These are phyloP conservation scores for Hansfordia pulvinata DNA, from an alignment of 2,329 filamentous ascomycete species.

Conservation along the genomic window DNA sequence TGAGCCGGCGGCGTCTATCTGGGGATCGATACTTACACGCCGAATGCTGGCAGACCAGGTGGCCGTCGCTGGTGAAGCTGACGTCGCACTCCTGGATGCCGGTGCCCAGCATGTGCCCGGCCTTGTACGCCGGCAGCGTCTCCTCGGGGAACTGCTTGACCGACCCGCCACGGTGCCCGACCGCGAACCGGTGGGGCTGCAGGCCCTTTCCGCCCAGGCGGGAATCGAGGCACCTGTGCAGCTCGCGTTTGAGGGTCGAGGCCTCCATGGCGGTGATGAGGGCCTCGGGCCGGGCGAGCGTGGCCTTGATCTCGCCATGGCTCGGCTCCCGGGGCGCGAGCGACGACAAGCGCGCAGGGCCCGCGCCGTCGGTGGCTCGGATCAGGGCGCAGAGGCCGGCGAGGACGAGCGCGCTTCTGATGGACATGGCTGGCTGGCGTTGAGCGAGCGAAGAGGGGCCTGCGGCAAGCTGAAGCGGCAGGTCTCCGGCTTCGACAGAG, in stretches of 20 bases:
- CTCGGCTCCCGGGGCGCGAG: not conserved
- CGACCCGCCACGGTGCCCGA: conserved; percentile 26
- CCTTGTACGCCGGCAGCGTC: conserved; percentile 23
- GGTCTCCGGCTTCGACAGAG: no score
- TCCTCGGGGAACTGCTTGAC: conserved; percentile 32
- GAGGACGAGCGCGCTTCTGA: no score
- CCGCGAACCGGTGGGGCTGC: conserved; percentile 23
- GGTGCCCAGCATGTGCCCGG: conserved; percentile 29
- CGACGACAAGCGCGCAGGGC: not conserved
- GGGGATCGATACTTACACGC: no score
- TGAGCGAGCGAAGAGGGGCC: no score
- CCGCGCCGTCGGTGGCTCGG: no score
- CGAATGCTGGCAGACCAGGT: conserved; percentile 32
- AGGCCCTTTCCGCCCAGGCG: no score
- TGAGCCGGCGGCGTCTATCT: no score
- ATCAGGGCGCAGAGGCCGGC: no score
- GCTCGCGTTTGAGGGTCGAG: conserved; percentile 25
- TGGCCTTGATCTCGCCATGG: conserved; percentile 15
- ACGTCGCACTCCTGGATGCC: conserved; percentile 34
- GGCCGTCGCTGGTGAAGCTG: conserved; percentile 29
- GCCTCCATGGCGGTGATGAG: conserved; percentile 31
- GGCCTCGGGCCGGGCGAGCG: conserved; percentile 29
- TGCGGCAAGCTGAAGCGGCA: no score
- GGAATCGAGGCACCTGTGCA: conserved; percentile 27
- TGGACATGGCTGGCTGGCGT: no score